Conservation (phyloP, 2,329 filamentous ascomycete species). For the Pseudogymnoascus sp. region DNA sequence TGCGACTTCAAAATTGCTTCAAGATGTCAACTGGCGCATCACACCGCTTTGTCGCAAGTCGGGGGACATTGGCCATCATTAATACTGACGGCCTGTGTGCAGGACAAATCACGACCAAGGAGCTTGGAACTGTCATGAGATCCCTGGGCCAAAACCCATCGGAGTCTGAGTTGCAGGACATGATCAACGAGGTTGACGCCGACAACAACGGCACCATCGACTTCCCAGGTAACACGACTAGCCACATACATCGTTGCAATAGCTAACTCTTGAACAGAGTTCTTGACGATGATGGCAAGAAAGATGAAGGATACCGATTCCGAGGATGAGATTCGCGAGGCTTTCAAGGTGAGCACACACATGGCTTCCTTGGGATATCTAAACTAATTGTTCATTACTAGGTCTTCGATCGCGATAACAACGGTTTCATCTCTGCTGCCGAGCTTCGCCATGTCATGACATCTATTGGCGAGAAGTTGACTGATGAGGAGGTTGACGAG, state of each 20-base stretch:
- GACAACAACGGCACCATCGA: conserved; percentile 92
- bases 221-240: conserved; percentile 63
- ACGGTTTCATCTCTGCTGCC: conserved; percentile 83
- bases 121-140: conserved; percentile 84
- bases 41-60: conserved; percentile 5
- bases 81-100: conserved; percentile 12
- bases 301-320: conserved; percentile 94
- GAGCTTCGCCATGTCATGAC: conserved; percentile 89
- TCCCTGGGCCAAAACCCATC: conserved; percentile 85
- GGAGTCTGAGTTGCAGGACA: conserved; percentile 83
- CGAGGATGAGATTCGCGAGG: conserved; percentile 83
- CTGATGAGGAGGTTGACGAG: conserved; percentile 84
- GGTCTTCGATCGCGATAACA: conserved; percentile 84
- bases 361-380: neutral
- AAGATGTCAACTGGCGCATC: conserved; percentile 6
- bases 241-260: neutral
- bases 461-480: conserved; percentile 84
- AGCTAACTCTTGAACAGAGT: conserved; percentile 50
- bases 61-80: neutral
- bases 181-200: conserved; percentile 90
- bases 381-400: conserved; percentile 27
- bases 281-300: conserved; percentile 87
- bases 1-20: neutral
- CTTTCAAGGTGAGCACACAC: conserved; percentile 53
- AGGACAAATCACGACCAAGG: conserved; percentile 91